Percentiles rank a stretch among this genome's conserved stretches.
Evolutionary conservation across 1,284 basidiomycete genomes (phyloP).

Genomic region (Ceratobasidium sp.): DNA sequence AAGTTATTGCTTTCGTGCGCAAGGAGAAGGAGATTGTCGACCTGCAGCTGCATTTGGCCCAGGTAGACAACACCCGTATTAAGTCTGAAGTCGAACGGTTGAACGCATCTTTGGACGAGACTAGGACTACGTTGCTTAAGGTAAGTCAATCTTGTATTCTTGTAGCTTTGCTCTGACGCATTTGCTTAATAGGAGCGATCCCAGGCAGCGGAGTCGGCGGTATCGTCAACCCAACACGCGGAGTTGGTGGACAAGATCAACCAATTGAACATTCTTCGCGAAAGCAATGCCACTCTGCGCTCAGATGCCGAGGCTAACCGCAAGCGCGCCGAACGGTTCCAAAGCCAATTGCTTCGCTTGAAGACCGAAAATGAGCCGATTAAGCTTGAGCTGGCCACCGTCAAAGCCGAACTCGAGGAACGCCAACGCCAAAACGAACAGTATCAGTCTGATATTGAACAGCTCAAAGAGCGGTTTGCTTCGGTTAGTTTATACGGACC

Average conservation of each 20-base stretch:
- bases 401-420: constrained; percentile 79
- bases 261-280: constrained; percentile 85
- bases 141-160: constrained; percentile 47
- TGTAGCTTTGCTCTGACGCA: constrained; percentile 8
- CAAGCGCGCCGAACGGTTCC: constrained; percentile 73
- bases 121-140: constrained; percentile 69
- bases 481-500: constrained; percentile 71
- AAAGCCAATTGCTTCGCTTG: constrained; percentile 68
- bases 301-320: constrained; percentile 75
- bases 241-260: constrained; percentile 90
- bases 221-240: constrained; percentile 82
- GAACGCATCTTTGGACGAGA: constrained; percentile 74
- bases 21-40: constrained; percentile 93
- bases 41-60: constrained; percentile 84
- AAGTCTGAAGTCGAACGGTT: constrained; percentile 82
- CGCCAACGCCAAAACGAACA: constrained; percentile 74
- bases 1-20: constrained; percentile 83
- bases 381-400: constrained; percentile 73
- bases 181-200: constrained; percentile 74
- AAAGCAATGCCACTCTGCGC: constrained; percentile 87
- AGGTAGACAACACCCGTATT: constrained; percentile 82
- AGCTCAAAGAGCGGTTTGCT: constrained; percentile 86
- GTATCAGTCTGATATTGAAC: constrained; percentile 80
- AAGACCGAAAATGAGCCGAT: constrained; percentile 77
- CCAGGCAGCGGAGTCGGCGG: constrained; percentile 69